These are phyloP conservation scores for Usnea hakonensis DNA, from an alignment of 495 filamentous ascomycete species.

Conservation along the genomic window DNA sequence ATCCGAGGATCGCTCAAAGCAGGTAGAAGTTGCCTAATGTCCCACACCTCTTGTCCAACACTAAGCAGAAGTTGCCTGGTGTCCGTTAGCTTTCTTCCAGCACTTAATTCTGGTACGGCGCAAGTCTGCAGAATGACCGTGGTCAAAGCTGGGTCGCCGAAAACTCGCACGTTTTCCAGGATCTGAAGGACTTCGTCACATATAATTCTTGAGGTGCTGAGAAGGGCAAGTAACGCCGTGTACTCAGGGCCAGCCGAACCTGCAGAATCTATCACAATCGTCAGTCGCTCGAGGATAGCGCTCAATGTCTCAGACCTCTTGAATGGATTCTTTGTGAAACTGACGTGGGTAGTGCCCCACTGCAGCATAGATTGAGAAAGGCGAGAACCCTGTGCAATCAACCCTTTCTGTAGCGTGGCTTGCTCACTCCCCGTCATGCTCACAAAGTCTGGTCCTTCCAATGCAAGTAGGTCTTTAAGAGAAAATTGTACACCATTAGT, in stretches of 20 bases:
- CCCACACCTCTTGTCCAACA: not conserved
- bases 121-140: not conserved
- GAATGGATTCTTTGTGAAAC: not conserved
- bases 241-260: not conserved
- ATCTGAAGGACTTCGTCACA: not conserved
- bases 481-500: not conserved
- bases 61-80: not conserved
- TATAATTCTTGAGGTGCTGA: not conserved
- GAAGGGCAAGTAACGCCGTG: slow-evolving; percentile 1
- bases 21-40: not conserved
- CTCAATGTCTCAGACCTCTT: not conserved
- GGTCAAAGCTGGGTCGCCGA: not conserved
- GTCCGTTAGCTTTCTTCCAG: too few species aligned
- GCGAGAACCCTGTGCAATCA: not conserved
- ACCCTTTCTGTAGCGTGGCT: not conserved
- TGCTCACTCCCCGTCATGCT: not conserved
- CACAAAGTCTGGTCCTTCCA: slow-evolving; percentile 5
- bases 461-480: slow-evolving; percentile 1
- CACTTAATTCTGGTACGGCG: not conserved
- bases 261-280: slow-evolving; percentile 1
- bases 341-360: not conserved
- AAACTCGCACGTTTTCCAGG: not conserved
- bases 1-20: not conserved
- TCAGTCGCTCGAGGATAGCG: not conserved
- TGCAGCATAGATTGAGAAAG: not conserved